Base-by-base conservation (phyloP, 1,284 basidiomycete species). In the Anthracocystis setariae region DNA sequence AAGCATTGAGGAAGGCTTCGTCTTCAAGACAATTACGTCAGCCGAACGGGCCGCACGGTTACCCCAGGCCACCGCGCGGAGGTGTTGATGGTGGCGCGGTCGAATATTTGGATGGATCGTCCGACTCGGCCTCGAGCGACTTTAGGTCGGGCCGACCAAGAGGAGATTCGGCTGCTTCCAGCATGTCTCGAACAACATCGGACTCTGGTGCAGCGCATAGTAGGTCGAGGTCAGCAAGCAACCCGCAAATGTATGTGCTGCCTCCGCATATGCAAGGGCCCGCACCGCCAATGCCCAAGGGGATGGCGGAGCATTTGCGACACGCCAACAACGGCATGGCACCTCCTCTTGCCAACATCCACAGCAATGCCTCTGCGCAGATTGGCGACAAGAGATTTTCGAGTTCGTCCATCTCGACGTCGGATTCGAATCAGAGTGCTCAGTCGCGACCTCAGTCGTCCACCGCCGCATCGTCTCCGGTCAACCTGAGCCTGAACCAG, bases 381-480 rank as follows among this genome's bases (percentile, higher is more conserved):
- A 37, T 17, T 17, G 35, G 35, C n/a, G 72, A 72, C 18, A 72
- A 79, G 47, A 59, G 77, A 2, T 73, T 69, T 49, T 75, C 72
- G 24, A 51, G 40, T 17, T 78, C 76, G 3, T 73, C 69, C 32
- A 61, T 64, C 51, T 64, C 77, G 5, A 78, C 76, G 17, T 53
- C 73, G 9, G 74, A 76, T 37, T 77, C 74, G 18, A 42, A 42
- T 25, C 59, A 38, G 17, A 74, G 73, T n/a, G 55, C 55, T 3
- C 45, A 58, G 2, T 78, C 77, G 2, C 46, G 68, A 21, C 76
- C 69, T 3, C 68, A 73, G 33, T 48, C 44, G 3, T 78, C 77
- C 5, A 78, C 75, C 7, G 70, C 77, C 5, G 76, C 73, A 13
- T 74, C 70, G 20, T 79, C 77, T n/a, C 76, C 75, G 8, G 48